Base-by-base conservation (phyloP, 768 basidiomycete species). In the Termitomyces eurrhizus region DNA sequence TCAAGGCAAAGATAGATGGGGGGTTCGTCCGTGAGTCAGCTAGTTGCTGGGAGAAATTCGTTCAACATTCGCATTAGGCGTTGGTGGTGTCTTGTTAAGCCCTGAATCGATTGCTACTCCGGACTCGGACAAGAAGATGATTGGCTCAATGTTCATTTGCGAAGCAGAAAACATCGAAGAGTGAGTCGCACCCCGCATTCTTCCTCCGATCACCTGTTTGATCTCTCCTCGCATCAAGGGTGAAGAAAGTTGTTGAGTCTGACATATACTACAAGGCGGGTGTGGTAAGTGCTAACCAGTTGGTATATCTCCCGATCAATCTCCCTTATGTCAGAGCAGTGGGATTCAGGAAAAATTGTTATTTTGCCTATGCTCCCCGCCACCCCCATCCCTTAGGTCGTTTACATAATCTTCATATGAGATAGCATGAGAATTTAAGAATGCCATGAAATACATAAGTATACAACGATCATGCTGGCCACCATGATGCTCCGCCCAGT, bases 41-140 rank as follows among this genome's bases (percentile, higher is more conserved):
- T 42, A 12, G 41, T 74, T 4, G 11, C 7, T 32, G 18, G 6
- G 21, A 53, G 9, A 12, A 39, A 18, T n/a, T 35, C 14, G 24
- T 52, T 52, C 52, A 16, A 50, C 59, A 14, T 24, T 18, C 36
- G 41, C 11, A 6, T 36, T 62, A 88, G 86, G 81, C 55, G 66
- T 87, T 45, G 88, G 79, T 3, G 88, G 87, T 37, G 82, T 79
- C 11, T 56, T 88, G 60, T 67, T 86, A 42, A 83, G 80, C 1
- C 86, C 87, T 4, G 86, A 87, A 62, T 85, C 83, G 14, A 71
- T 82, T 55, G 72, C 74, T 8, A 74, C 75, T 8, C 76, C 78
- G 0, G 73, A 70, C 14, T 75, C 75, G 12, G 73, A 80, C 33
- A 83, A 79, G 70, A 86, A 83, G 68, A 77, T 89, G 72, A 72